Evolutionary conservation across 208 protist genomes (phyloP).

Genomic region (Angomonas desouzai): DNA sequence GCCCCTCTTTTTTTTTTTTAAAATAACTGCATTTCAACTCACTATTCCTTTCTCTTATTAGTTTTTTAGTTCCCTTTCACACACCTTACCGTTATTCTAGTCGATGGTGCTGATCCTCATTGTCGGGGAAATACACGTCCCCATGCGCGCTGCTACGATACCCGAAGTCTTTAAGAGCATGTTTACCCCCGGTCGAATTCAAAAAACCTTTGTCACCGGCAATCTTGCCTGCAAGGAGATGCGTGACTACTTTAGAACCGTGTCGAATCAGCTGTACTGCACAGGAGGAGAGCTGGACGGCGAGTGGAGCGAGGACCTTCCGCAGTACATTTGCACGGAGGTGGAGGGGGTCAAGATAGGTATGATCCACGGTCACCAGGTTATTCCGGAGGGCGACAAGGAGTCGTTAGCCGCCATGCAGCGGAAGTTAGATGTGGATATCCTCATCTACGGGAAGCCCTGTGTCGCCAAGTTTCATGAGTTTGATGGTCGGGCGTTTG

Average conservation of each 20-base stretch:
- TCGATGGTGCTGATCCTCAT: constrained; percentile 96
- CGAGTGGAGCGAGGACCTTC: constrained; percentile 37
- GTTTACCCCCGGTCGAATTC: constrained; percentile 95
- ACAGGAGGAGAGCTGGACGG: constrained; percentile 97
- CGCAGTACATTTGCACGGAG: constrained; percentile 92
- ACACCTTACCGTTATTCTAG: too few relatives aligned
- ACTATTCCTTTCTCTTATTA: too few relatives aligned
- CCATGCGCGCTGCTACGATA: constrained; percentile 92
- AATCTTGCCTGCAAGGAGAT: constrained; percentile 95
- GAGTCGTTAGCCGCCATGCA: constrained; percentile 93
- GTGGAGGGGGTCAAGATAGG: constrained; percentile 98
- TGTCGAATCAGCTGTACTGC: constrained; percentile 95
- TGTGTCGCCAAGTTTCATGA: constrained; percentile 90
- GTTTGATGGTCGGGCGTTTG: constrained; percentile 95
- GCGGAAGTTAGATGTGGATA: constrained; percentile 97
- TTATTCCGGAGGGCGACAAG: constrained; percentile 95
- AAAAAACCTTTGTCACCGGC: constrained; percentile 98
- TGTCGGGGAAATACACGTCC: constrained; percentile 99
- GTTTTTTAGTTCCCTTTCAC: too few relatives aligned
- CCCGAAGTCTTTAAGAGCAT: constrained; percentile 95
- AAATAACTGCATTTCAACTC: constrained; percentile 9
- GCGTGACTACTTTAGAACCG: constrained; percentile 94
- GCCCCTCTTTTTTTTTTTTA: constrained; percentile 1
- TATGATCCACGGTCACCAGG: constrained; percentile 96
- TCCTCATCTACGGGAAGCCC: constrained; percentile 96